These are phyloP conservation scores for Rusavskia elegans DNA, from an alignment of 495 filamentous ascomycete genomes.

Conservation along the genomic window DNA sequence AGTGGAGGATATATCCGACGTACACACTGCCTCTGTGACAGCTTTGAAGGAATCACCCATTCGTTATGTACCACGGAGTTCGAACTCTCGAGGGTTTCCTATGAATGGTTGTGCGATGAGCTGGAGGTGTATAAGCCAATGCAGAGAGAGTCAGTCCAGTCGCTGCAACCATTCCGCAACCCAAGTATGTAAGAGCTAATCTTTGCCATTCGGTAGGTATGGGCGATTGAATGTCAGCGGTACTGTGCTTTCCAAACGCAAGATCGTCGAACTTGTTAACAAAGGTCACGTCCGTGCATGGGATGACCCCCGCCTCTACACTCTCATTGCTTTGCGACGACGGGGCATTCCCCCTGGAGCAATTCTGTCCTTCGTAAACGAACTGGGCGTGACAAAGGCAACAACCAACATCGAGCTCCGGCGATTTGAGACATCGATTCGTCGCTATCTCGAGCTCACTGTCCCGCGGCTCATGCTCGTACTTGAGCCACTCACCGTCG, in stretches of 20 bases:
- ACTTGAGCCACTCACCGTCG: constrained; percentile 50
- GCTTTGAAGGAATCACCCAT: constrained; percentile 76
- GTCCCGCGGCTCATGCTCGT: constrained; percentile 76
- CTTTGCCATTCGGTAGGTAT: constrained; percentile 24
- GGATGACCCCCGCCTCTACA: constrained; percentile 83
- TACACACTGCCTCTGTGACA: constrained; percentile 79
- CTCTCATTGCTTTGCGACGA: constrained; percentile 63
- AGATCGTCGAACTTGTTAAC: constrained; percentile 60
- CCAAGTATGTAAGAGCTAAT: too few species aligned
- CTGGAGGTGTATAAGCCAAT: constrained; percentile 68
- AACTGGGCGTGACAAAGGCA: constrained; percentile 50
- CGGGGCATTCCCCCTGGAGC: constrained; percentile 75
- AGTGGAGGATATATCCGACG: constrained; percentile 76
- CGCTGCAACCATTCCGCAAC: too few species aligned
- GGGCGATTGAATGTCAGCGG: constrained; percentile 68
- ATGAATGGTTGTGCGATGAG: constrained; percentile 71
- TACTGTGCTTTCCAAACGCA: constrained; percentile 69
- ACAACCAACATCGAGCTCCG: too few species aligned
- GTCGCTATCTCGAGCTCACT: constrained; percentile 63
- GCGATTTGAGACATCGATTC: constrained; percentile 57
- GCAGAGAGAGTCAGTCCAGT: constrained; percentile 27
- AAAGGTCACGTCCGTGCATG: constrained; percentile 59
- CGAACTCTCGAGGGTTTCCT: constrained; percentile 54
- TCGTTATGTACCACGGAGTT: constrained; percentile 84
- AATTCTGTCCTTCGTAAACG: constrained; percentile 72